Conservation (phyloP, 2,329 filamentous ascomycete species). For the Diaporthe caulivora region DNA sequence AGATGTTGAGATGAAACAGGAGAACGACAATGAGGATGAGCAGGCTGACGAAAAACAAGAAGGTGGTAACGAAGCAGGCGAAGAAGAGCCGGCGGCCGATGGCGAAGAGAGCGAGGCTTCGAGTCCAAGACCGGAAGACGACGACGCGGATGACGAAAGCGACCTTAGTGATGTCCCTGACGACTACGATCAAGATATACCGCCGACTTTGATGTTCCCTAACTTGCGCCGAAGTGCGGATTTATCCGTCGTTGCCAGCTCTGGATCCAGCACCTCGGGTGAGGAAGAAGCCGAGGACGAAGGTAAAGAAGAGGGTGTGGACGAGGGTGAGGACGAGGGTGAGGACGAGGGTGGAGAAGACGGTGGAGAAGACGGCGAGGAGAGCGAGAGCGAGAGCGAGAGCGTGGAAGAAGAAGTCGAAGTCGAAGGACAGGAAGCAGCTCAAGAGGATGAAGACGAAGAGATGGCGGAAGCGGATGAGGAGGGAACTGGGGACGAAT, state of each 20-base stretch:
- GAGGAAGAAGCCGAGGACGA: slow-evolving; percentile 43
- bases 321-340: slow-evolving; percentile 37
- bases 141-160: slow-evolving; percentile 77
- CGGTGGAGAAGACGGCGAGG: slow-evolving; percentile 20
- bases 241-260: slow-evolving; percentile 45
- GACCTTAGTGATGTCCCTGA: slow-evolving; percentile 75
- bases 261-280: slow-evolving; percentile 37
- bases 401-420: slow-evolving; percentile 35
- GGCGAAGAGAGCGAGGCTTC: slow-evolving; percentile 51
- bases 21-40: slow-evolving; percentile 32
- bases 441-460: slow-evolving; percentile 44
- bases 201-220: slow-evolving; percentile 65
- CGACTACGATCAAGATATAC: slow-evolving; percentile 69
- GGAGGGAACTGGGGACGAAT: slow-evolving; percentile 41
- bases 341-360: slow-evolving; percentile 34
- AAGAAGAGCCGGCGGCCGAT: slow-evolving; percentile 43
- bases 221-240: slow-evolving; percentile 58
- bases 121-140: slow-evolving; percentile 71
- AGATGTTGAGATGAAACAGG: slow-evolving; percentile 61
- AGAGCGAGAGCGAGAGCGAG: slow-evolving; percentile 39
- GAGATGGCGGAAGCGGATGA: slow-evolving; percentile 38
- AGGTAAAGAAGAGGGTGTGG: slow-evolving; percentile 38
- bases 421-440: slow-evolving; percentile 23
- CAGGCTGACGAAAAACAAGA: slow-evolving; percentile 37
- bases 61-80: slow-evolving; percentile 39